Conservation (phyloP, 192 early-diverging fungal species). For the Coemansia sp. region DNA sequence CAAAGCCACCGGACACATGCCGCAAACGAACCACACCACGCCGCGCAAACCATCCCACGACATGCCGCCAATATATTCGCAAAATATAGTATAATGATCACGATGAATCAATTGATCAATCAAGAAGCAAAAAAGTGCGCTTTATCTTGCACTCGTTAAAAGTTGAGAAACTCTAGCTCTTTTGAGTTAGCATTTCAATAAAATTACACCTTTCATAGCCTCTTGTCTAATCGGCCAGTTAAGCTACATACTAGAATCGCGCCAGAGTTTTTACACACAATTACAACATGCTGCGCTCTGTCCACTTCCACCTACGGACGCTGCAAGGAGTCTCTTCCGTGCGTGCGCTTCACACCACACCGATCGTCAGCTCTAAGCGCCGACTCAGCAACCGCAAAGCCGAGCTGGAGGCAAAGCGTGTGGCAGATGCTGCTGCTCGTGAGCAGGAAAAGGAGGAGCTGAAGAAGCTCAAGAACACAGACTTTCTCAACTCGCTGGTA, state of each 20-base stretch:
- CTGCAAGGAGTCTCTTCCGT: not conserved
- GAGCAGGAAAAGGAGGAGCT: conserved; percentile 37
- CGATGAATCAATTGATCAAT: too few relatives aligned
- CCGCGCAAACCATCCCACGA: too few relatives aligned
- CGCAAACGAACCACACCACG: too few relatives aligned
- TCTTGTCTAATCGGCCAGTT: too few relatives aligned
- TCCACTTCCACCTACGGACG: conserved; percentile 1
- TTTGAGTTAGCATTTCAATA: too few relatives aligned
- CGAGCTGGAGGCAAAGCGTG: conserved; percentile 41
- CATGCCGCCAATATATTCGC: too few relatives aligned
- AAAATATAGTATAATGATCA: too few relatives aligned
- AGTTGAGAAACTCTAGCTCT: too few relatives aligned
- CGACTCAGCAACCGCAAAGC: conserved; percentile 44
- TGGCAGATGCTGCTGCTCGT: conserved; percentile 39
- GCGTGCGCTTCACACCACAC: conserved; percentile 44
- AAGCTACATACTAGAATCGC: not conserved
- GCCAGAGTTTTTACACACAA: not conserved
- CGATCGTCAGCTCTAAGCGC: conserved; percentile 10
- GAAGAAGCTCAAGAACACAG: conserved; percentile 47
- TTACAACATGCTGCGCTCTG: conserved; percentile 18
- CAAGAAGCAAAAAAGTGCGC: too few relatives aligned
- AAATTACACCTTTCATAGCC: too few relatives aligned
- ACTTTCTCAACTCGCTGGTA: conserved; percentile 53
- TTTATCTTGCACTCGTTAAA: too few relatives aligned
- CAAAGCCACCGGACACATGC: too few relatives aligned